Base-by-base conservation (phyloP, 164 flowering plant genomes). In the Nymphaea colorata region DNA sequence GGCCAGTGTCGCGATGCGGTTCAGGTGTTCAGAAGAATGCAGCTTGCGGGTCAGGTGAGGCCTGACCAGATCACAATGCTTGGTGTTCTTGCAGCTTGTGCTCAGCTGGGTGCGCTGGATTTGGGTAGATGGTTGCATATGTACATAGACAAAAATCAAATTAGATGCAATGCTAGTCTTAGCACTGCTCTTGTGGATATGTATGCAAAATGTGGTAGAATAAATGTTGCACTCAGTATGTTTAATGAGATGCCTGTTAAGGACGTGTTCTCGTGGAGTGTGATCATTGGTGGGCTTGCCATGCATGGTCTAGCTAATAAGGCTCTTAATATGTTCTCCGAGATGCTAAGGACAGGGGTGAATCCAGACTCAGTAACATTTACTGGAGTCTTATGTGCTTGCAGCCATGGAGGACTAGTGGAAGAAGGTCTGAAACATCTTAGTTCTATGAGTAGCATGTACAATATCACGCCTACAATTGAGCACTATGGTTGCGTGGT, bases 111-210 rank as follows among this genome's bases (percentile, higher is more conserved):
- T 64, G 79, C 79, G 15, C 61, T 76, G 69, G 79, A 70, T 62
- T 67, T 72, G 73, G 79, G 79, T 16, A 73, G 71, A 43, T 76
- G 79, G 79, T 59, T 76, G 64, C 76, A 76, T 43, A 66, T 73
- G 51, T 70, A 76, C 62, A 73, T 73, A n/a, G 76, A 72, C 8
- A 72, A 69, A 70, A 70, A 67, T 42, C 67, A 12, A 6, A 3
- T 72, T 17, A 41, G 4, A 55, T 5, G 69, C 10, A 64, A 51
- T 70, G 59, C 14, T n/a, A 76, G 51, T 59, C 61, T 76, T 8
- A 73, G 69, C n/a, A 76, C 76, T 8, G 76, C 76, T 41, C 67
- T 76, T 43, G 41, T 76, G 3, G 74, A 76, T 44, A 72, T 76
- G 79, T 76, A 76, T 67, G 73, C 76, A 36, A 72, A 70, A 64